Evolutionary conservation across 169 alveolate species (phyloP).

Genomic region (Eimeria maxima): DNA sequence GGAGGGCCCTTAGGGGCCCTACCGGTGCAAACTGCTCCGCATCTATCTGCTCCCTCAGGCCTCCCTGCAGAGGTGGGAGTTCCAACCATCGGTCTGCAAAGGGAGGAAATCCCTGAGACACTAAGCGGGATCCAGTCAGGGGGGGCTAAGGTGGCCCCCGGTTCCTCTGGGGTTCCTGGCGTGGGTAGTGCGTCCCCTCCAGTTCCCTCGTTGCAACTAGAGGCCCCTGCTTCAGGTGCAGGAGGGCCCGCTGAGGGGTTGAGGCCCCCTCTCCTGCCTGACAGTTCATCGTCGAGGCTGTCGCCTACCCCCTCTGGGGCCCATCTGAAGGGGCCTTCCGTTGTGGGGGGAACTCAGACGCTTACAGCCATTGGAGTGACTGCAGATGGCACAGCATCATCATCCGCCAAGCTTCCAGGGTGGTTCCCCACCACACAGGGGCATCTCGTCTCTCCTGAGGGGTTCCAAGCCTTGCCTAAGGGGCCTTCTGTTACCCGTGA

Average conservation of each 20-base stretch:
- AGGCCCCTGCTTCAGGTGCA: background rate
- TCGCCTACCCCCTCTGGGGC: too few relatives aligned
- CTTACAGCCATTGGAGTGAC: background rate
- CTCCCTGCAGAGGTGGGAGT: background rate
- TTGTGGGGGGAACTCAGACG: background rate
- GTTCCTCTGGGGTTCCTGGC: background rate
- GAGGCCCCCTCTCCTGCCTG: too few relatives aligned
- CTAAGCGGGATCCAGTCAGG: background rate
- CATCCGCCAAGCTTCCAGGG: background rate
- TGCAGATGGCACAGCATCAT: background rate
- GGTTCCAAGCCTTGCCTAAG: too few relatives aligned
- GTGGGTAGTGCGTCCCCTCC: background rate
- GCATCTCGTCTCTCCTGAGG: background rate
- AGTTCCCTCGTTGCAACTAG: background rate
- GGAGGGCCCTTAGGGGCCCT: background rate
- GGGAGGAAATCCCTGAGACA: background rate
- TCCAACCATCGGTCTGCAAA: background rate
- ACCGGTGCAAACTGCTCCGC: background rate
- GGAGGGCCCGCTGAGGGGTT: conserved; percentile 22
- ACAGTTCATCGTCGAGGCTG: too few relatives aligned
- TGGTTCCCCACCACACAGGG: background rate
- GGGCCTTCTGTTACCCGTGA: too few relatives aligned
- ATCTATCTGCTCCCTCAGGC: background rate
- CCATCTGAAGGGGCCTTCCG: background rate
- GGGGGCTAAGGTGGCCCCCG: background rate